phyloP scores from a whole-genome alignment of 805 yeast genomes.

The Ogataea dorogensis region DNA sequence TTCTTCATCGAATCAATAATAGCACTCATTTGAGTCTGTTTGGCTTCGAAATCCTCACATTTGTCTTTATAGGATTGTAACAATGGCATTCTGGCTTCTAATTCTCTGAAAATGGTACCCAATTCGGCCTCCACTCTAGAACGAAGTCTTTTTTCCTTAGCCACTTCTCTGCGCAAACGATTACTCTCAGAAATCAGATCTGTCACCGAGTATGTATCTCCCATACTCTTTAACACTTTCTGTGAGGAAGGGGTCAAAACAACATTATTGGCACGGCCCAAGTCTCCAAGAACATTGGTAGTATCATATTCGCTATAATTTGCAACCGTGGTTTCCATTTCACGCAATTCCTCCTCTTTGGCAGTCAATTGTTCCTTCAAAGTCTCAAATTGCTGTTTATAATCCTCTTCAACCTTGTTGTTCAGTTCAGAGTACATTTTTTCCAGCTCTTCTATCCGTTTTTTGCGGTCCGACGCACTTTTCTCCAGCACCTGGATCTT shows the following conservation, averaged over 20 bases:
- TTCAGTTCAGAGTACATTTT: slow-evolving; percentile 41
- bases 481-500: slow-evolving; percentile 55
- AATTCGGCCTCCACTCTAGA: slow-evolving; percentile 68
- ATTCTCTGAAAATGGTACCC: slow-evolving; percentile 67
- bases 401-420: slow-evolving; percentile 36
- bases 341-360: slow-evolving; percentile 38
- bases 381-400: slow-evolving; percentile 37
- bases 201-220: slow-evolving; percentile 57
- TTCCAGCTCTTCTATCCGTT: slow-evolving; percentile 56
- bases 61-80: slow-evolving; percentile 64
- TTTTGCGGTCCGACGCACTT: slow-evolving; percentile 48
- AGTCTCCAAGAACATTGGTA: slow-evolving; percentile 21
- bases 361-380: slow-evolving; percentile 37
- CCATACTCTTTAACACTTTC: slow-evolving; percentile 42
- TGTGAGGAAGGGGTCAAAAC: slow-evolving; percentile 57
- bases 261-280: slow-evolving; percentile 18
- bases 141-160: slow-evolving; percentile 69
- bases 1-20: slow-evolving; percentile 52
- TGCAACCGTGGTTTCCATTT: slow-evolving; percentile 46
- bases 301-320: slow-evolving; percentile 32
- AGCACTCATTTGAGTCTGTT: slow-evolving; percentile 52
- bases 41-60: slow-evolving; percentile 54
- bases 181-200: slow-evolving; percentile 64
- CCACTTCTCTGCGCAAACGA: slow-evolving; percentile 61
- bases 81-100: slow-evolving; percentile 76